Percentiles rank a stretch among this genome's conserved stretches.
These are phyloP conservation scores for Azolla pinnata DNA, from an alignment of 75 land plant genomes.

Conservation along the genomic window DNA sequence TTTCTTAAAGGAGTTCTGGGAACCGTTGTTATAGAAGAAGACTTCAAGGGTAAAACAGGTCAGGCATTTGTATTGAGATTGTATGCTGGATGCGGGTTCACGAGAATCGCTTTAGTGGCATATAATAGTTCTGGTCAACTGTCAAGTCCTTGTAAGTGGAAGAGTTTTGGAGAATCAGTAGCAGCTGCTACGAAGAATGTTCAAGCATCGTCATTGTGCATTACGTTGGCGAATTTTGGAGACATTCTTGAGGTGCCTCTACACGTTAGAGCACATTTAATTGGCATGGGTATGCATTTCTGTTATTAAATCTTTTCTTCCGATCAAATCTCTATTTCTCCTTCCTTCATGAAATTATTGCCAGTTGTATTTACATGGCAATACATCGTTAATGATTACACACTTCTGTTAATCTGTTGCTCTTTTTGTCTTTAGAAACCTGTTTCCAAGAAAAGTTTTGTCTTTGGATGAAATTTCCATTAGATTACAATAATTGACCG, in stretches of 20 bases:
- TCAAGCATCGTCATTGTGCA: constrained; percentile 56
- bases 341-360: no score
- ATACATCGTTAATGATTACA: no score
- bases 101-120: constrained; percentile 72
- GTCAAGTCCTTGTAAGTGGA: not conserved
- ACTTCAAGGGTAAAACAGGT: constrained; percentile 82
- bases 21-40: constrained; percentile 74
- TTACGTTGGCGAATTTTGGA: constrained; percentile 43
- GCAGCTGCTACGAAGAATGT: constrained; percentile 73
- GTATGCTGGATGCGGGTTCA: constrained; percentile 58
- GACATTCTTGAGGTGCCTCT: constrained; percentile 34
- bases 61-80: constrained; percentile 59
- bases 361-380: not conserved
- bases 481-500: no score
- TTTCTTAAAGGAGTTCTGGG: constrained; percentile 48
- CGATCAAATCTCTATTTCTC: no score
- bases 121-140: constrained; percentile 42
- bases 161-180: constrained; percentile 61
- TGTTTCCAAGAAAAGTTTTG: no score
- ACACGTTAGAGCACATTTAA: constrained; percentile 48
- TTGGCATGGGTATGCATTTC: constrained; percentile 45
- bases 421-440: no score
- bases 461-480: no score
- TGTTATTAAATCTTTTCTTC: not conserved
- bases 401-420: no score